Evolutionary conservation across 768 basidiomycete genomes (phyloP).

Genomic region (Kwoniella botswanensis): DNA sequence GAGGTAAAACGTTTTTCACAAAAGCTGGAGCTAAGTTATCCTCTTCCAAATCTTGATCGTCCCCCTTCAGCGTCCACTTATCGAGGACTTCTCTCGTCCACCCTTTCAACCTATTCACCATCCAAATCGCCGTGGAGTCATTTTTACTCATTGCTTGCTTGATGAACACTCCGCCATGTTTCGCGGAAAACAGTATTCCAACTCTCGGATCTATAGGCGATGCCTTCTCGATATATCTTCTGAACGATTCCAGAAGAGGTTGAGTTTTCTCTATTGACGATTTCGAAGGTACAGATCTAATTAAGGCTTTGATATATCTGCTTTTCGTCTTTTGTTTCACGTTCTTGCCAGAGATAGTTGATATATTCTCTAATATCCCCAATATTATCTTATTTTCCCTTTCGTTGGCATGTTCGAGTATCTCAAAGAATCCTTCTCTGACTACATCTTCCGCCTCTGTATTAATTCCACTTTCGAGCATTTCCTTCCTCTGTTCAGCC

Average conservation of each 20-base stretch:
- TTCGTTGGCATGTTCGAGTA: constrained; percentile 10
- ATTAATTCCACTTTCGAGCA: constrained; percentile 31
- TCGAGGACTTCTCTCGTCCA: constrained; percentile 24
- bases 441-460: constrained; percentile 34
- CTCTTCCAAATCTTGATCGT: constrained; percentile 22
- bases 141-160: constrained; percentile 16
- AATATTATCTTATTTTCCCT: constrained; percentile 30
- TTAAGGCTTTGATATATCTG: constrained; percentile 24
- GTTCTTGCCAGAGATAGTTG: constrained; percentile 31
- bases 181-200: constrained; percentile 25
- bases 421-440: constrained; percentile 36
- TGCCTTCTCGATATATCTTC: constrained; percentile 14
- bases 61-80: constrained; percentile 9
- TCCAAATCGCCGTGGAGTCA: constrained; percentile 9
- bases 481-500: neutral
- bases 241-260: constrained; percentile 29
- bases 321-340: constrained; percentile 22
- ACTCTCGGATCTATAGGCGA: constrained; percentile 29
- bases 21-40: constrained; percentile 16
- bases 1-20: neutral
- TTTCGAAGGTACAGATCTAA: constrained; percentile 17
- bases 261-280: constrained; percentile 6
- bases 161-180: constrained; percentile 31
- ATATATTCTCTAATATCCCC: constrained; percentile 29
- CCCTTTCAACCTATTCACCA: constrained; percentile 24